Percentiles rank a stretch among this genome's conserved stretches.
phyloP scores from a whole-genome alignment of 2,329 filamentous ascomycete species.

The Acrocalymma vagum region DNA sequence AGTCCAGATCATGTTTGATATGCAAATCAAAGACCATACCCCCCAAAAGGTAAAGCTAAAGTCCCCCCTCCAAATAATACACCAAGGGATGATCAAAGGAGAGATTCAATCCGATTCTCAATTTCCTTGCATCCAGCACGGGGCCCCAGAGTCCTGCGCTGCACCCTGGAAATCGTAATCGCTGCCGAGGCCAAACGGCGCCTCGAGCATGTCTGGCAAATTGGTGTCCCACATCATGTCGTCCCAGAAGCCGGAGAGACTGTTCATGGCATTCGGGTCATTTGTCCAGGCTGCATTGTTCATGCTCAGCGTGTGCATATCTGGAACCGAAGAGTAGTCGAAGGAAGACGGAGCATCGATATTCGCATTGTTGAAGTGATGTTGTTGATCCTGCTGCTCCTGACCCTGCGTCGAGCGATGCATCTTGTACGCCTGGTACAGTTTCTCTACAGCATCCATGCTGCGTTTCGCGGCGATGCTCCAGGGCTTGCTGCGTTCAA shows the following conservation, averaged over 20 bases:
- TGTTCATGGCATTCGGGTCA: constrained; percentile 40
- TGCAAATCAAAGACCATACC: no score
- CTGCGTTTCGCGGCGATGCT: constrained; percentile 56
- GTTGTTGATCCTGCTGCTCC: constrained; percentile 15
- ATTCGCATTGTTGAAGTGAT: constrained; percentile 17
- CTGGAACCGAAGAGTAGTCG: constrained; percentile 35
- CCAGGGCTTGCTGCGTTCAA: constrained; percentile 53
- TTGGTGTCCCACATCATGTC: constrained; percentile 54
- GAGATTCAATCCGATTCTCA: constrained; percentile 16
- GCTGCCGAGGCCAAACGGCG: constrained; percentile 41
- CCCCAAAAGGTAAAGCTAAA: no score
- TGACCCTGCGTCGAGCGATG: constrained; percentile 27
- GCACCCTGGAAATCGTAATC: constrained; percentile 45
- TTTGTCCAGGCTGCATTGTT: constrained; percentile 28
- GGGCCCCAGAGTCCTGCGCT: constrained; percentile 41
- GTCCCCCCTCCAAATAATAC: no score
- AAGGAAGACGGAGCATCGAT: constrained; percentile 21
- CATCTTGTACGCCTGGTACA: constrained; percentile 52
- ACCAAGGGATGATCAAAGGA: no score
- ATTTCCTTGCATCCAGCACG: constrained; percentile 48
- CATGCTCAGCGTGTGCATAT: constrained; percentile 33
- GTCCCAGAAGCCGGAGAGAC: constrained; percentile 46
- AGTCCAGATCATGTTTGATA: no score
- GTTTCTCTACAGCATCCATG: constrained; percentile 49
- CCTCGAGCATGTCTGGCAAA: constrained; percentile 47